Percentiles rank a stretch among this genome's conserved stretches.
phyloP scores from a whole-genome alignment of 768 basidiomycete genomes.

The Pleurotus cornucopiae region DNA sequence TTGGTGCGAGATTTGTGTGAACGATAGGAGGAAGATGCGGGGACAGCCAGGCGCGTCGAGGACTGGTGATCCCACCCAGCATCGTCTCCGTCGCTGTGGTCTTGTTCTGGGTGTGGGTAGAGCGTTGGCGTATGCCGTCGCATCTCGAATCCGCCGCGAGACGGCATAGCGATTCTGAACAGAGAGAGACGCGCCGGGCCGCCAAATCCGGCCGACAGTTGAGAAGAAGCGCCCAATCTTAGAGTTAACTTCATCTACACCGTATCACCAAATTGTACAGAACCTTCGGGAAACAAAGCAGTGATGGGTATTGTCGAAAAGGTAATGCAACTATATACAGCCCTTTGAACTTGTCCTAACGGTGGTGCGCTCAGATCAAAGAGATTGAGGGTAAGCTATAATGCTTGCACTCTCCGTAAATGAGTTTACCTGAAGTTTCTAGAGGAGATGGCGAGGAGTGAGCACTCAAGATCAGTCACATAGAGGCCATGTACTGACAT shows the following conservation, averaged over 20 bases:
- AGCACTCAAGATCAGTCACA: slow-evolving; percentile 24
- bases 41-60: slow-evolving; percentile 27
- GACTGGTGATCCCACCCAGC: slow-evolving; percentile 39
- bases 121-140: slow-evolving; percentile 65
- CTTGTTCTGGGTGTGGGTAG: slow-evolving; percentile 54
- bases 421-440: not conserved
- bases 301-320: slow-evolving; percentile 95
- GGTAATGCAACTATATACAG: slow-evolving; percentile 29
- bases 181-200: not conserved
- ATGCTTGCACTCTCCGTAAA: not conserved
- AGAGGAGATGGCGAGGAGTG: slow-evolving; percentile 99
- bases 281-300: not conserved
- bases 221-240: not conserved
- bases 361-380: slow-evolving; percentile 60
- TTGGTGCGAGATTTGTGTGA: slow-evolving; percentile 7
- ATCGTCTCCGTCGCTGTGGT: slow-evolving; percentile 45
- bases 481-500: not conserved
- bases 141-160: slow-evolving; percentile 23
- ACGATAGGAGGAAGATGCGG: slow-evolving; percentile 21
- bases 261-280: not conserved
- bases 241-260: not conserved
- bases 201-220: not conserved
- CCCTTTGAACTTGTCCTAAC: slow-evolving; percentile 7
- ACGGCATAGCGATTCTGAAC: not conserved
- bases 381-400: slow-evolving; percentile 82